Percentiles rank a stretch among this genome's conserved stretches.
Conservation (phyloP, 2,329 filamentous ascomycete species). For the Xylaria digitata region DNA sequence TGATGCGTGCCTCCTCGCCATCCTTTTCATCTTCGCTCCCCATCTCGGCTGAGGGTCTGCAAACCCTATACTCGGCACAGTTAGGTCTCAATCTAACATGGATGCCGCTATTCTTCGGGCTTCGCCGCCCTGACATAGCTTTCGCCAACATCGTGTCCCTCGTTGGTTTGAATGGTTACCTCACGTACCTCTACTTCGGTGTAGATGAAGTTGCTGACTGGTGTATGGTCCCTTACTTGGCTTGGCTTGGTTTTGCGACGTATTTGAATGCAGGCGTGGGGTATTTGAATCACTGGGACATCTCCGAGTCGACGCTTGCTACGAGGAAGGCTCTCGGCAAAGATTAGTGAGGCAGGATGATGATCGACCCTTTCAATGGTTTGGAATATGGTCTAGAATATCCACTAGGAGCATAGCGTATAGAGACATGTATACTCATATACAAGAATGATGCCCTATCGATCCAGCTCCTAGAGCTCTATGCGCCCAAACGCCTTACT, state of each 20-base stretch:
- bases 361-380: neutral
- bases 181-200: slow-evolving; percentile 80
- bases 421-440: slow-evolving; percentile 22
- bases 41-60: slow-evolving; percentile 62
- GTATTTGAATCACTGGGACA: slow-evolving; percentile 75
- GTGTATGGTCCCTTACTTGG: slow-evolving; percentile 83
- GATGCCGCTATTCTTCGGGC: slow-evolving; percentile 93
- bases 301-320: slow-evolving; percentile 53
- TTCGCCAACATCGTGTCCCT: slow-evolving; percentile 80
- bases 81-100: slow-evolving; percentile 86
- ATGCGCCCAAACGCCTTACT: slow-evolving; percentile 38
- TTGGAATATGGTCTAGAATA: slow-evolving; percentile 5
- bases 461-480: slow-evolving; percentile 11
- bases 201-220: slow-evolving; percentile 79
- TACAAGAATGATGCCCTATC: slow-evolving; percentile 14
- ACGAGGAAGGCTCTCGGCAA: slow-evolving; percentile 49
- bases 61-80: slow-evolving; percentile 88
- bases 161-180: slow-evolving; percentile 76
- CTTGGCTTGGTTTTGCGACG: slow-evolving; percentile 87
- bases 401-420: slow-evolving; percentile 11
- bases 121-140: slow-evolving; percentile 78
- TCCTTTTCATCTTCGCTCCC: slow-evolving; percentile 52
- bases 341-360: slow-evolving; percentile 36
- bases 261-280: slow-evolving; percentile 81
- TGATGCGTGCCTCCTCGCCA: slow-evolving; percentile 71